Evolutionary conservation across 257 asterid species (phyloP), one percentile per base, ranked within the genome.

Genomic region (Anisodus tanguticus): DNA sequence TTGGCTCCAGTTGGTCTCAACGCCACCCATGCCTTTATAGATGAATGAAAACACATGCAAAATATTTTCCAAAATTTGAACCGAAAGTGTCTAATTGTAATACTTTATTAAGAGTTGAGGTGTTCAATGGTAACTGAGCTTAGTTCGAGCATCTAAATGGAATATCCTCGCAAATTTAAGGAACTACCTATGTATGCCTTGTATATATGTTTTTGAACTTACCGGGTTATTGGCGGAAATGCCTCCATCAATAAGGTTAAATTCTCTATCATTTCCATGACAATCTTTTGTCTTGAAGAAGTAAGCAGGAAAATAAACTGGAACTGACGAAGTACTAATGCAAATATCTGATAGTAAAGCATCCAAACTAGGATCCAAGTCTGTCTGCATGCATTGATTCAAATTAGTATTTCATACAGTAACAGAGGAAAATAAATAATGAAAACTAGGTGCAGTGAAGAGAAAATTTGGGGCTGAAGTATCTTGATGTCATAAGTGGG

Each of bases 241-340:
- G 59, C 80, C 80, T 72, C 60, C 60, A 12, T 72, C 59, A 0
- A 72, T 47, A 72, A 72, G 80, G 10, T 72, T 72, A 19, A 72
- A 72, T 3, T 87, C 88, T 41, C 84, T 70, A 1, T 60, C 9
- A 0, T 88, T 67, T 37, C 92, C 93, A n/a, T 85, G 45, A 0
- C 37, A 53, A 69, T 58, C 88, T 47, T 69, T 47, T 51, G 62
- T 89, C 57, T 45, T 85, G 85, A 92, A 92, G 77, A 62, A 19
- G 82, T 92, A 79, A 9, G 92, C 88, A 1, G 94, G 93, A 31
- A 91, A 85, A 84, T 71, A 80, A 9, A 93, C 89, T 4, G 93
- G 95, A 69, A 94, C 94, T 7, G 94, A 93, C 0, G 94, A 91
- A 6, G 95, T 91, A 72, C 93, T 86, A 26, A 92, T 87, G 89